A percentile compares a stretch with the other conserved stretches of the same genome.
These are phyloP conservation scores for Phytophthora agathidicida DNA, from an alignment of 352 stramenopile species.

Conservation along the genomic window DNA sequence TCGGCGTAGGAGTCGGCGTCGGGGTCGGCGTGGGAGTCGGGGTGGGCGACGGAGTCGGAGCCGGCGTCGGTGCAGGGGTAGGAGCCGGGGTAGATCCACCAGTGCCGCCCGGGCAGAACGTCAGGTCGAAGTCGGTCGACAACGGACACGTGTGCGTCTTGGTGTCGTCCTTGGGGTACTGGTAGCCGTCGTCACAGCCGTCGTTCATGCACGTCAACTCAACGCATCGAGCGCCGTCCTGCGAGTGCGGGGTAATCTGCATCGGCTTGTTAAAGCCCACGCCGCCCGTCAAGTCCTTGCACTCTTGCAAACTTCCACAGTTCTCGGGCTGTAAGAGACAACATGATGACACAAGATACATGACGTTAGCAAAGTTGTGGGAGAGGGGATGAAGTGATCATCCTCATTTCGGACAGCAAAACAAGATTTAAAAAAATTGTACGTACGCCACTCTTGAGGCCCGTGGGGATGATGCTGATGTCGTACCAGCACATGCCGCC, in stretches of 20 bases:
- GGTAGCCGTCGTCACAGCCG: constrained; percentile 64
- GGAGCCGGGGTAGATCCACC: constrained; percentile 31
- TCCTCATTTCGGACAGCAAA: constrained; percentile 11
- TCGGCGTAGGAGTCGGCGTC: constrained; percentile 38
- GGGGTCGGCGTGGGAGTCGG: constrained; percentile 39
- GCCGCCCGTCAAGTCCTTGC: constrained; percentile 66
- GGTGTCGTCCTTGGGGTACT: constrained; percentile 69
- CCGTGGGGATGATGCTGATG: constrained; percentile 82
- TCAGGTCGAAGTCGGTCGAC: constrained; percentile 57
- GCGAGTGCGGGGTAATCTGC: constrained; percentile 53
- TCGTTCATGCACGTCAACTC: constrained; percentile 61
- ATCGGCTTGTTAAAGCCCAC: constrained; percentile 74
- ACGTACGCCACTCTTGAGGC: constrained; percentile 64
- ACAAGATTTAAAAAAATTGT: background rate
- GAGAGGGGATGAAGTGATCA: constrained; percentile 3
- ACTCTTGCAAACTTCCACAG: constrained; percentile 53
- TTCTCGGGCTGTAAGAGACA: constrained; percentile 48
- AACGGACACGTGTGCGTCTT: constrained; percentile 70
- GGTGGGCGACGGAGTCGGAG: constrained; percentile 32
- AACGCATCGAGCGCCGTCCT: constrained; percentile 44
- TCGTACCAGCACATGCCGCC: constrained; percentile 65
- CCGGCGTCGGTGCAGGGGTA: constrained; percentile 30
- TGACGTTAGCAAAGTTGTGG: constrained; percentile 15
- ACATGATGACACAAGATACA: no score
- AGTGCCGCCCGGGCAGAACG: constrained; percentile 61